These are phyloP conservation scores for Lepidium africanum DNA, from an alignment of 345 rosid genomes.

Conservation along the genomic window DNA sequence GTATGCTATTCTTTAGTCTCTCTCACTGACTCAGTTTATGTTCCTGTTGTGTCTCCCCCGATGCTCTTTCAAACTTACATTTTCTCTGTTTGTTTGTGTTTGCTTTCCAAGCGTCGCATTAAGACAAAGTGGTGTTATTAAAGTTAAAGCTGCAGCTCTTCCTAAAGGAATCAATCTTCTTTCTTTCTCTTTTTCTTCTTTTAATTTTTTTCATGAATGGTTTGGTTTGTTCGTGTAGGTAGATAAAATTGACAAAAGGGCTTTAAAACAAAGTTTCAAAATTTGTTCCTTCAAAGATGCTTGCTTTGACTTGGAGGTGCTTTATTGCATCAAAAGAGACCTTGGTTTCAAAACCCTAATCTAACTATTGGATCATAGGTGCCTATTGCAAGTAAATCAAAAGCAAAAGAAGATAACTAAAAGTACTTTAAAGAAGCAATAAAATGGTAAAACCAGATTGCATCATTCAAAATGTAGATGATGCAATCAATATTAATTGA, in stretches of 20 bases:
- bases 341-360: constrained; percentile 11
- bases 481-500: not conserved
- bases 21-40: constrained; percentile 18
- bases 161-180: constrained; percentile 11
- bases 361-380: not conserved
- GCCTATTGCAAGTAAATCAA: constrained; percentile 1
- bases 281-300: constrained; percentile 21
- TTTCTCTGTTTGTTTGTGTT: not conserved
- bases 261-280: constrained; percentile 20
- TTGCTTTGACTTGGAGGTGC: constrained; percentile 16
- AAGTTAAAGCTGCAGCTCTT: constrained; percentile 26
- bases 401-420: constrained; percentile 16
- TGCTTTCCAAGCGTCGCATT: constrained; percentile 15
- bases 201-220: not conserved
- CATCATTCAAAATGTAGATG: constrained; percentile 15
- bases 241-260: constrained; percentile 17
- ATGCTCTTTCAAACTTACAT: constrained; percentile 13
- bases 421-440: constrained; percentile 9
- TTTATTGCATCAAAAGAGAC: constrained; percentile 5
- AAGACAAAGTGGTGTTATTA: constrained; percentile 22
- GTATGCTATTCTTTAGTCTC: constrained; percentile 9
- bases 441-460: not conserved
- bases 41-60: constrained; percentile 23
- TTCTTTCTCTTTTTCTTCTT: no score
- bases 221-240: constrained; percentile 25